A percentile compares a stretch with the other conserved stretches of the same genome.
phyloP scores from a whole-genome alignment of 495 filamentous ascomycete species.

The Neurospora hispaniola region DNA sequence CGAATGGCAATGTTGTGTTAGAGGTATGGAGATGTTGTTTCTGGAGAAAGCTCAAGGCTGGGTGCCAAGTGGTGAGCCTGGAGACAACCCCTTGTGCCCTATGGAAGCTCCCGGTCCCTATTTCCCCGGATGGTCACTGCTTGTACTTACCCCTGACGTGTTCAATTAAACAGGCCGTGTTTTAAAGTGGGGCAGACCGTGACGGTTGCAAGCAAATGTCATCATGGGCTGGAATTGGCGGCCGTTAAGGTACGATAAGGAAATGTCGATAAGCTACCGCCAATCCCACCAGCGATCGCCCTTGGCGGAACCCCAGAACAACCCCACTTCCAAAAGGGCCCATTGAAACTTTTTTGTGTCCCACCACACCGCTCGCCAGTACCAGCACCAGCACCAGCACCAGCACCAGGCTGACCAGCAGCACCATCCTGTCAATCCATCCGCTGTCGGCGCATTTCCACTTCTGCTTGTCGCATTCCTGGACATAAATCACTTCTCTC shows the following conservation, averaged over 20 bases:
- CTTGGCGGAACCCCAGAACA: not conserved
- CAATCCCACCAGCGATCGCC: not conserved
- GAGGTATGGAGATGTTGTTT: not conserved
- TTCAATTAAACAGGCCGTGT: slow-evolving; percentile 9
- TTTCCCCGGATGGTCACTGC: not conserved
- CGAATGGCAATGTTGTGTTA: not conserved
- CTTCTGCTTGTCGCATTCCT: not conserved
- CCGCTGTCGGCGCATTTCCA: not conserved
- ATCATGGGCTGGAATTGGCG: not conserved
- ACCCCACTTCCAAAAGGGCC: not conserved
- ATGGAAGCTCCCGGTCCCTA: not conserved
- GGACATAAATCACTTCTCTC: not conserved
- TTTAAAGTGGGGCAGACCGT: not conserved
- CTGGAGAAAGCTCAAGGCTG: not conserved
- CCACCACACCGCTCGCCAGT: not conserved
- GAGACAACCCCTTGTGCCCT: not conserved
- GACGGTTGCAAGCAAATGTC: not conserved
- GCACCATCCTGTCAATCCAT: not conserved
- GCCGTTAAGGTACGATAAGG: slow-evolving; percentile 6
- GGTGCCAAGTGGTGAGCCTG: not conserved
- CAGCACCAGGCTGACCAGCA: not conserved
- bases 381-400: not conserved
- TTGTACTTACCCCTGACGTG: not conserved
- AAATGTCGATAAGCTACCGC: slow-evolving; percentile 6
- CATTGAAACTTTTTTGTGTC: not conserved